These are phyloP conservation scores for Solanum chacoense DNA, from an alignment of 305 asterid genomes.

Conservation along the genomic window DNA sequence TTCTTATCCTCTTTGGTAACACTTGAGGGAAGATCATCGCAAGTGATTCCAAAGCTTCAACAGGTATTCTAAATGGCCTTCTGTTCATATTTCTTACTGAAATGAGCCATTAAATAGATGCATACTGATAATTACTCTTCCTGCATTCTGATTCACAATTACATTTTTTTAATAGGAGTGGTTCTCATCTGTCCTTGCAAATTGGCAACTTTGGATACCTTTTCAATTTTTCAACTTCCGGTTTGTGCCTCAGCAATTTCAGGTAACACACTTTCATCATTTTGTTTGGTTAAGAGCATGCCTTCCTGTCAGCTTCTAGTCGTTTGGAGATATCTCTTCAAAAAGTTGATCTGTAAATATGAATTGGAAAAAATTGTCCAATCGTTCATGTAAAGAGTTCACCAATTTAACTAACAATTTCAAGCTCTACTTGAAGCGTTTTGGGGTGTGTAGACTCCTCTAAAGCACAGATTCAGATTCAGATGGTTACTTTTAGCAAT, in stretches of 20 bases:
- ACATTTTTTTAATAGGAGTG: conserved; percentile 48
- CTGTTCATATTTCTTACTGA: not conserved
- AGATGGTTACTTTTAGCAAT: not conserved
- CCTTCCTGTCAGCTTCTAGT: not conserved
- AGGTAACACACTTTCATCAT: conserved; percentile 29
- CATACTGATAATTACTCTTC: not conserved
- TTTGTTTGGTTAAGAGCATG: not conserved
- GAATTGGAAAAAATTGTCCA: not conserved
- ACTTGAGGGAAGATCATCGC: conserved; percentile 74
- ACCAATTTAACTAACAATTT: not conserved
- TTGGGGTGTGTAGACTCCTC: not conserved
- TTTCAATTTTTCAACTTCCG: conserved; percentile 91
- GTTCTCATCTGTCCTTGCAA: conserved; percentile 80
- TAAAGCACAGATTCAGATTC: not conserved
- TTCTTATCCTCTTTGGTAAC: conserved; percentile 67
- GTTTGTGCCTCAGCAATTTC: conserved; percentile 93
- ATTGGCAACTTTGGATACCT: conserved; percentile 98
- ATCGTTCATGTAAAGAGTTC: not conserved
- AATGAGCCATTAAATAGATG: not conserved
- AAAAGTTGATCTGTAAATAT: not conserved
- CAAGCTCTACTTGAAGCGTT: not conserved
- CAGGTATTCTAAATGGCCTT: conserved; percentile 39
- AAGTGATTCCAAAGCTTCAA: conserved; percentile 76
- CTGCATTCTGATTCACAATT: not conserved
- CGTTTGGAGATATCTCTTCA: not conserved